Evolutionary conservation across 495 filamentous ascomycete genomes (phyloP), one percentile per base, ranked within the genome.

Genomic region (Ramalina peruviana): DNA sequence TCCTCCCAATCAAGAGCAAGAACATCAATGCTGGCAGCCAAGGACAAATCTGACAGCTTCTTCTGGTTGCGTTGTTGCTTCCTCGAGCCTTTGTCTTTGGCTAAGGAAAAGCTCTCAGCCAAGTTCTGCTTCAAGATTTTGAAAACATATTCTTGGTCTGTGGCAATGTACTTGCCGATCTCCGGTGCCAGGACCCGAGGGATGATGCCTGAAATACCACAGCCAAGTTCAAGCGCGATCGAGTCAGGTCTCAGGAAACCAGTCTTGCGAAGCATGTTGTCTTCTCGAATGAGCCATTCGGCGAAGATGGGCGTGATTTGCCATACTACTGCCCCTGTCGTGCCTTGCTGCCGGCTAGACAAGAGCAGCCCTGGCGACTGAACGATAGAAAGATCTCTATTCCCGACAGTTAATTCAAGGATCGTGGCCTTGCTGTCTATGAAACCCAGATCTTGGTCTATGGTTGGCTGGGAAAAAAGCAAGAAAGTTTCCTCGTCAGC

Each of bases 281-380:
- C 58, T n/a, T 69, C 57, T 11, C 72, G 69, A 23, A 75, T 68
- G 36, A 96, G 68, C 88, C 88, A 98, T 60, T 80, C 71, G 12
- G 92, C 85, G 60, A 97, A 80, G 46, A 77, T 67, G 19, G 92
- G 88, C 3, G 88, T 94, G 58, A 94, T 83, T 69, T 86, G 92
- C 92, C 92, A 98, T 15, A 93, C 68, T 17, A 90, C 86, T 61
- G 89, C 88, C 49, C 92, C 92, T 4, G 92, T 98, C 1, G 92
- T 98, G 1, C 92, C 93, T 16, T 80, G 81, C 19, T 76, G 73
- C 15, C 87, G 80, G 51, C 80, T 76, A 6, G 87, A 92, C 2
- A 78, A 76, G 9, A 98, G 73, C 11, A 96, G 64, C 3, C 78
- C 76, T 9, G 90, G 92, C 1, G 87, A 94, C 63, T 98, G 92